Evolutionary conservation across 352 stramenopile species (phyloP), one percentile per base, ranked within the genome.

Genomic region (Pythium scleroteichum): DNA sequence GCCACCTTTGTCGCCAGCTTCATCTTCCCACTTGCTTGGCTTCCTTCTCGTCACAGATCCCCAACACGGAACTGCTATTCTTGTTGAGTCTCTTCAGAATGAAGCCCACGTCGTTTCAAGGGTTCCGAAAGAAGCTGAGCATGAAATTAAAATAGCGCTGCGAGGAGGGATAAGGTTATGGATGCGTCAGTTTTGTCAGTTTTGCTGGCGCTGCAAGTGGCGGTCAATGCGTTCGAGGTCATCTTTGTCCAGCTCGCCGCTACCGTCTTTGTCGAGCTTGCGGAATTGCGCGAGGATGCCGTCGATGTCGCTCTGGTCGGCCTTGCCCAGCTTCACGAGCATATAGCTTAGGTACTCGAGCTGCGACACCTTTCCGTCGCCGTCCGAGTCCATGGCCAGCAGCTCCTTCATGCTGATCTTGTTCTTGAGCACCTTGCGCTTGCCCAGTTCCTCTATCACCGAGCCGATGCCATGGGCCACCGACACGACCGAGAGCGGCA

Each of bases 401-500:
- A 89, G 71, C 57, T 89, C 77, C 45, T 87, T 86, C 78, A 87
- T 89, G 64, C 75, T 87, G 62, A 89, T 89, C 59, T 82, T 87
- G 44, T 71, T 78, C 51, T 84, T 85, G 71, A 87, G 77, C 24
- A 86, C 75, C 10, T 68, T 75, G 38, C 75, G 66, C 45, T 82
- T 79, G 27, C 75, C 79, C 22, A 87, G 39, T 44, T 86, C 79
- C 33, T 89, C 82, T 17, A 88, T 68, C n/a, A 87, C 68, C 16
- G 78, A 82, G 5, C 82, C 82, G 26, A 92, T 87, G 26, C 74
- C 71, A 26, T 88, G 79, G 3, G 78, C 82, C 10, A 92, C 78
- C 7, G 78, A 82, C 22, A 88, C 72, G 14, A 91, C 82, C 3
- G 78, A 71, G n/a, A 87, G 53, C 7, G 79, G 76, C 8, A 91